phyloP scores from a whole-genome alignment of 352 stramenopile genomes.

The Phytophthora macrochlamydospora region DNA sequence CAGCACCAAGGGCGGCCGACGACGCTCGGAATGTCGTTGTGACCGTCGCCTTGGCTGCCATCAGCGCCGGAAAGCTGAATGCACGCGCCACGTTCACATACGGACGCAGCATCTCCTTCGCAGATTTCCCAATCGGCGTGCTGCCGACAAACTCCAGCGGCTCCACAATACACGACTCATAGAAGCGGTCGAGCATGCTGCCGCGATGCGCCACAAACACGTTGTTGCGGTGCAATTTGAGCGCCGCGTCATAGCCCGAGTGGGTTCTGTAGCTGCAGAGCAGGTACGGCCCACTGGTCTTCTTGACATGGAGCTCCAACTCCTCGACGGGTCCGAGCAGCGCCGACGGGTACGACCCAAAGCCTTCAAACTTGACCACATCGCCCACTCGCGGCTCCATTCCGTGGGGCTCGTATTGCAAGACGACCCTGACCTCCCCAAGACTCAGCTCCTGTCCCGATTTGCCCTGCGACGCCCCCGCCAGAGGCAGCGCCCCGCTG shows the following conservation, averaged over 20 bases:
- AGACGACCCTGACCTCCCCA: conserved; percentile 73
- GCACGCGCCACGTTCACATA: conserved; percentile 74
- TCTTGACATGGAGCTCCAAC: conserved; percentile 81
- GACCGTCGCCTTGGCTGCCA: conserved; percentile 67
- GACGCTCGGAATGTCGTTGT: conserved; percentile 77
- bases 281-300: conserved; percentile 79
- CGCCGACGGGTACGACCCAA: conserved; percentile 72
- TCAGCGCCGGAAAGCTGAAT: conserved; percentile 73
- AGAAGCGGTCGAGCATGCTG: conserved; percentile 73
- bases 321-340: conserved; percentile 68
- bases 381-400: conserved; percentile 78
- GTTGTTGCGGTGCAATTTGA: conserved; percentile 79
- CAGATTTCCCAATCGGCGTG: conserved; percentile 68
- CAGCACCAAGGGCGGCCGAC: conserved; percentile 65
- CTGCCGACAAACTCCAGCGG: conserved; percentile 72
- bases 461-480: conserved; percentile 39
- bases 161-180: conserved; percentile 68
- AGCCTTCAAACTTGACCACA: conserved; percentile 80
- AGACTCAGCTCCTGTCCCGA: conserved; percentile 52
- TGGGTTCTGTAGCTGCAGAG: conserved; percentile 75
- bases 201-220: conserved; percentile 79
- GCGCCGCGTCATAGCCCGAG: conserved; percentile 61
- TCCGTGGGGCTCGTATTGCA: conserved; percentile 82
- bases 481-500: conserved; percentile 40
- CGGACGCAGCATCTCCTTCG: conserved; percentile 55